Evolutionary conservation across 768 basidiomycete genomes (phyloP).

Genomic region (Amanita brunnescens): DNA sequence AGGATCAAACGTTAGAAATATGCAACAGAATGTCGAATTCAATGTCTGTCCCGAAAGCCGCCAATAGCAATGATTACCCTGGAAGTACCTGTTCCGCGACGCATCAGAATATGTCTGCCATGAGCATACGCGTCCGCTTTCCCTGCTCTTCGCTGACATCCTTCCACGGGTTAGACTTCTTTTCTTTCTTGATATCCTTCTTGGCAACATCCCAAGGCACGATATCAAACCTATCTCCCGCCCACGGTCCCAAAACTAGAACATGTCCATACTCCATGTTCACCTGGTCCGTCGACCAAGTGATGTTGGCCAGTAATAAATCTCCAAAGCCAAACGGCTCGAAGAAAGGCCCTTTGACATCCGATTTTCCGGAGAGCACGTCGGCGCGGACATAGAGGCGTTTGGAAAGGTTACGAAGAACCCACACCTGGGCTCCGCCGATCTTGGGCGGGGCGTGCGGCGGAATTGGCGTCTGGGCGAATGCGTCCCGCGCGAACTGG

Average conservation of each 20-base stretch:
- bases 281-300: neutral
- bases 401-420: slow-evolving; percentile 7
- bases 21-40: neutral
- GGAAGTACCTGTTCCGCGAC: neutral
- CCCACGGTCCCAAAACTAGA: slow-evolving; percentile 3
- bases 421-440: slow-evolving; percentile 2
- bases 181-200: slow-evolving; percentile 4
- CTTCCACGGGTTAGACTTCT: slow-evolving; percentile 1
- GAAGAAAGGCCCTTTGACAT: neutral
- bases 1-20: neutral
- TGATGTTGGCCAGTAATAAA: slow-evolving; percentile 4
- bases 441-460: neutral
- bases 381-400: slow-evolving; percentile 6
- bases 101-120: slow-evolving; percentile 1
- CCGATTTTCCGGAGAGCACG: slow-evolving; percentile 4
- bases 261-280: slow-evolving; percentile 1
- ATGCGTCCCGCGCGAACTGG: neutral
- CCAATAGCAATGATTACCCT: neutral
- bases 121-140: neutral
- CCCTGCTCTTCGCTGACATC: slow-evolving; percentile 5
- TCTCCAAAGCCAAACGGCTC: slow-evolving; percentile 6
- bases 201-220: slow-evolving; percentile 4
- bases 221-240: slow-evolving; percentile 7
- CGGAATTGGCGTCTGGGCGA: neutral
- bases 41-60: neutral